Conservation (phyloP, 2,329 filamentous ascomycete species). For the Xylaria sp. region DNA sequence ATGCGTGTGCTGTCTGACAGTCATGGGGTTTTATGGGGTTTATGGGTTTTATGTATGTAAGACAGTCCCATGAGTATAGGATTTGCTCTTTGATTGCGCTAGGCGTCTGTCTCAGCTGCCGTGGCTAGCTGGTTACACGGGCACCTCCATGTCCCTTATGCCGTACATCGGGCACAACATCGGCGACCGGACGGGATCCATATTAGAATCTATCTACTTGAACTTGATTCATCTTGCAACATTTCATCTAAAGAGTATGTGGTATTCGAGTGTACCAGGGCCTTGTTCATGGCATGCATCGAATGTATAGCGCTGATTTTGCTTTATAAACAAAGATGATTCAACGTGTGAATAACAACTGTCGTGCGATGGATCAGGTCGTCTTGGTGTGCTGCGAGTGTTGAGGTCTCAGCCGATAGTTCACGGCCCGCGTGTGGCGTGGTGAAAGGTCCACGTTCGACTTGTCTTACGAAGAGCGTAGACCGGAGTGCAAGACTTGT, state of each 20-base stretch:
- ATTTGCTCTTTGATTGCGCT: neutral
- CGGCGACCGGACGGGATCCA: neutral
- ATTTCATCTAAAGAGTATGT: neutral
- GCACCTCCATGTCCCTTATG: neutral
- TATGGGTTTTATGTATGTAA: no score
- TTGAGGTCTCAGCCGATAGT: neutral
- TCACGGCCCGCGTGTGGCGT: neutral
- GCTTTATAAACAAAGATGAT: neutral
- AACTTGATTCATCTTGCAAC: neutral
- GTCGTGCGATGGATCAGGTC: neutral
- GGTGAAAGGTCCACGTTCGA: neutral
- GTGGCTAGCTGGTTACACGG: neutral
- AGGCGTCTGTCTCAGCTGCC: neutral
- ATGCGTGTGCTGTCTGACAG: neutral
- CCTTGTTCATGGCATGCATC: neutral
- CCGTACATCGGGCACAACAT: neutral
- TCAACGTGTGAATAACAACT: neutral
- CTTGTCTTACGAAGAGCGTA: neutral
- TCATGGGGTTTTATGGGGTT: no score
- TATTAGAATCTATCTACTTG: neutral
- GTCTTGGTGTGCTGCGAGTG: neutral
- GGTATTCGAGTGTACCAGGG: neutral
- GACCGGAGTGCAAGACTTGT: neutral
- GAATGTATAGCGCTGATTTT: neutral
- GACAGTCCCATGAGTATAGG: no score